Evolutionary conservation across 176 grass and related monocot species (phyloP).

Genomic region (Eleusine coracana): DNA sequence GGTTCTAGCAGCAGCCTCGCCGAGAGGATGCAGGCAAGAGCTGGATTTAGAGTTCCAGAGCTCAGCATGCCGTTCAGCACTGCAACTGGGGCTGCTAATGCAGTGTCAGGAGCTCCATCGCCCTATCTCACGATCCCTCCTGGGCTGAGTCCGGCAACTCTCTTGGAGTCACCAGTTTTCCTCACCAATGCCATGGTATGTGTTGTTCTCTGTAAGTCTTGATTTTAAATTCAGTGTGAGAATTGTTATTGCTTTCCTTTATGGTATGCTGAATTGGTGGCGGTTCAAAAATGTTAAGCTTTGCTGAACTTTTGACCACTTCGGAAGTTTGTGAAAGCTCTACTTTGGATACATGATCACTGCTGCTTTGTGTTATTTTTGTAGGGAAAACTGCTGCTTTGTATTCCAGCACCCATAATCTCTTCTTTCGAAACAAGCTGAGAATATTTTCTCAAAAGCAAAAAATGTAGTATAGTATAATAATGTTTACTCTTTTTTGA

Average conservation of each 20-base stretch:
- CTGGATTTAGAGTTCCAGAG: constrained; percentile 52
- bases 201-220: background rate
- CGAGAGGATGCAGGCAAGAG: constrained; percentile 62
- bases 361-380: constrained; percentile 15
- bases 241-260: background rate
- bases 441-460: background rate
- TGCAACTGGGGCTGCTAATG: constrained; percentile 9
- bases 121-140: constrained; percentile 75
- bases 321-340: constrained; percentile 22
- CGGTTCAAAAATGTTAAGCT: constrained; percentile 31
- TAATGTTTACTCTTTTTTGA: background rate
- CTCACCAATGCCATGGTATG: constrained; percentile 77
- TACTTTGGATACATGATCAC: constrained; percentile 16
- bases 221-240: background rate
- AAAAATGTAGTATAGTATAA: background rate
- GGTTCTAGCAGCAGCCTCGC: constrained; percentile 40
- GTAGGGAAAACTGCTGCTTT: background rate
- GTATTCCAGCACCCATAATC: background rate
- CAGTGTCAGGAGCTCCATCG: constrained; percentile 47
- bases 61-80: constrained; percentile 41
- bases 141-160: constrained; percentile 66
- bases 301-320: constrained; percentile 40
- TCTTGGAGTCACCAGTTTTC: constrained; percentile 76
- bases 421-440: constrained; percentile 5
- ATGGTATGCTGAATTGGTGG: constrained; percentile 9